Evolutionary conservation across 2,329 filamentous ascomycete genomes (phyloP), one percentile per base, ranked within the genome.

Genomic region (Cadophora sp.): DNA sequence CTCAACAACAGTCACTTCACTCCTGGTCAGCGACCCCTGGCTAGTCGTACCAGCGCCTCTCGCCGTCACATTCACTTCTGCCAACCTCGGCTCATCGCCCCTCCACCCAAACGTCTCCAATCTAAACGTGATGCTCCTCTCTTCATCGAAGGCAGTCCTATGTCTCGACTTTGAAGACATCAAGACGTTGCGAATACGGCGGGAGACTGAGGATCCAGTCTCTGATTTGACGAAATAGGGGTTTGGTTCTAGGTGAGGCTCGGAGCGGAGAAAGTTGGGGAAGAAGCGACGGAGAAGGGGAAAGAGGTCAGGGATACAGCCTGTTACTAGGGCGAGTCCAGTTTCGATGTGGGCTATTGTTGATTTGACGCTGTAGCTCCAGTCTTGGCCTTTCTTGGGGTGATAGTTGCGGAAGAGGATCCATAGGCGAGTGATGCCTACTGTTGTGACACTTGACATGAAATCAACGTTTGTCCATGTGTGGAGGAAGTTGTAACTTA

Each of bases 331-430:
- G 3, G 69, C 73, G 14, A 74, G 62, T 9, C 66, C 72, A 5
- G 67, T 70, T 46, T 74, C 69, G 11, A 72, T 68, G 22, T 69
- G 65, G 6, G 72, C 73, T 48, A 74, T 68, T 2, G 73, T 73
- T 48, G 68, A 72, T 4, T 65, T 64, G 31, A 73, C 59, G 51
- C 69, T 69, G n/a, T 69, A 70, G 27, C 34, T 62, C 9, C 50
- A 40, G 46, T 74, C 73, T 12, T 37, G 26, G 12, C 67, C 22
- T 16, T 61, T 53, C 5, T 29, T 26, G 3, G 67, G 55, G 31
- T 68, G 60, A 46, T 73, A 72, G 6, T 43, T 31, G 37, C 59
- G 63, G 46, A 62, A 65, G 40, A 60, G 56, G 26, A 69, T 43
- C 16, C 67, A 48, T 62, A 73, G 68, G 29, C 69, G 69, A 48